Conservation (phyloP, 2,329 filamentous ascomycete species). For the Penicillium sp. region DNA sequence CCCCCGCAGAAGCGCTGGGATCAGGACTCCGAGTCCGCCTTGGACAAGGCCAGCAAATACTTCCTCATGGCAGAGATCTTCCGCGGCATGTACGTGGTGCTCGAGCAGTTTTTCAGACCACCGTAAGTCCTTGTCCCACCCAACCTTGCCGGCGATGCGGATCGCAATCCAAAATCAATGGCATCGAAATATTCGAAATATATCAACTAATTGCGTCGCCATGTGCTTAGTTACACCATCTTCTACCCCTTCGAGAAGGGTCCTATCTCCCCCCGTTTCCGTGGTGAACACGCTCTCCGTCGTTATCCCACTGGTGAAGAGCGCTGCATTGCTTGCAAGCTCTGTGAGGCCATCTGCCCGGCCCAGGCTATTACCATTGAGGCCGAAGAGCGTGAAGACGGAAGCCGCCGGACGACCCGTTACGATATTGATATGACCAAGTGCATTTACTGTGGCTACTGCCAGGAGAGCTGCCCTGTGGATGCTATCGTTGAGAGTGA, state of each 20-base stretch:
- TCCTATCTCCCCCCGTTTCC: slow-evolving; percentile 95
- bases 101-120: slow-evolving; percentile 98
- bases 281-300: slow-evolving; percentile 93
- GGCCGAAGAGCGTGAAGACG: slow-evolving; percentile 95
- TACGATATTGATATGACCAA: slow-evolving; percentile 99
- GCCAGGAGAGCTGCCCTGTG: slow-evolving; percentile 97
- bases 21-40: slow-evolving; percentile 68
- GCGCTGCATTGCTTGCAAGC: slow-evolving; percentile 98
- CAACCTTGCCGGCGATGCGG: slow-evolving; percentile 2
- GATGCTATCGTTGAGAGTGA: slow-evolving; percentile 81
- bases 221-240: slow-evolving; percentile 78
- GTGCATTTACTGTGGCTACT: slow-evolving; percentile 99
- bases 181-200: neutral
- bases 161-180: slow-evolving; percentile 8
- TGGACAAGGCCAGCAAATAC: slow-evolving; percentile 86
- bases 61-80: slow-evolving; percentile 95
- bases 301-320: slow-evolving; percentile 97
- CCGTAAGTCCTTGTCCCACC: slow-evolving; percentile 64
- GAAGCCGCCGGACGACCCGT: slow-evolving; percentile 88
- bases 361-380: slow-evolving; percentile 99
- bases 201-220: slow-evolving; percentile 5
- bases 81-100: slow-evolving; percentile 93
- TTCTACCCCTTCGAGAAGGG: slow-evolving; percentile 99
- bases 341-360: slow-evolving; percentile 97
- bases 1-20: slow-evolving; percentile 74